Conservation (phyloP, 805 yeast genomes). For the Nakazawaea molendinolei region DNA sequence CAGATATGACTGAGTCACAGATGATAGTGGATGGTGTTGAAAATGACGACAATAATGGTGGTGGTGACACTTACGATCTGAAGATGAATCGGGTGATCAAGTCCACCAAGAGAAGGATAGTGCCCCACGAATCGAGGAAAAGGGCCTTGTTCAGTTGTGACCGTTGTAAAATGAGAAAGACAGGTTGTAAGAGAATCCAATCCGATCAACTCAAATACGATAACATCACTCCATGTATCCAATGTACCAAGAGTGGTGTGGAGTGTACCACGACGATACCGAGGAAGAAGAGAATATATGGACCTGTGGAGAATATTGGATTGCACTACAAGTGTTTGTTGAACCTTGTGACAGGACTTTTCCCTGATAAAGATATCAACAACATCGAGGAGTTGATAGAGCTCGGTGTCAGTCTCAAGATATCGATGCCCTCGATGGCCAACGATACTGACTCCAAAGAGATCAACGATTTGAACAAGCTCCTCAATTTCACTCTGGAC, state of each 20-base stretch:
- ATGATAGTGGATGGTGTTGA: not conserved
- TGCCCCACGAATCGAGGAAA: constrained; percentile 30
- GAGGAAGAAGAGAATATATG: constrained; percentile 33
- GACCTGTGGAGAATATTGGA: constrained; percentile 35
- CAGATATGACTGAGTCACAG: too few species aligned
- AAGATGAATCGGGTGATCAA: constrained; percentile 7
- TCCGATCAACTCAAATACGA: constrained; percentile 26
- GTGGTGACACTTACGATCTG: not conserved
- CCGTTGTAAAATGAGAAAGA: constrained; percentile 36
- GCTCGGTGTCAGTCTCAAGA: constrained; percentile 26
- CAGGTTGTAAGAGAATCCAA: constrained; percentile 32
- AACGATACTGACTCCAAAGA: constrained; percentile 5
- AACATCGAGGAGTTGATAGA: constrained; percentile 34
- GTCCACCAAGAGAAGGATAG: constrained; percentile 26
- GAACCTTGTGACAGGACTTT: constrained; percentile 31
- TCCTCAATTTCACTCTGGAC: constrained; percentile 1
- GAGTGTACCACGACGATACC: constrained; percentile 36
- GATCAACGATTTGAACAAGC: constrained; percentile 2
- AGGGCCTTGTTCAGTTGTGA: constrained; percentile 40
- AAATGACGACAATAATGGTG: not conserved
- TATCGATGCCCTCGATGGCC: constrained; percentile 28
- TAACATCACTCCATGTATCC: constrained; percentile 31
- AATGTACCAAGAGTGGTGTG: constrained; percentile 29
- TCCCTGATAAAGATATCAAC: constrained; percentile 37
- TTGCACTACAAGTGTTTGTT: constrained; percentile 36